Base-by-base conservation (phyloP, 352 stramenopile genomes). In the Pythium guiyangense region DNA sequence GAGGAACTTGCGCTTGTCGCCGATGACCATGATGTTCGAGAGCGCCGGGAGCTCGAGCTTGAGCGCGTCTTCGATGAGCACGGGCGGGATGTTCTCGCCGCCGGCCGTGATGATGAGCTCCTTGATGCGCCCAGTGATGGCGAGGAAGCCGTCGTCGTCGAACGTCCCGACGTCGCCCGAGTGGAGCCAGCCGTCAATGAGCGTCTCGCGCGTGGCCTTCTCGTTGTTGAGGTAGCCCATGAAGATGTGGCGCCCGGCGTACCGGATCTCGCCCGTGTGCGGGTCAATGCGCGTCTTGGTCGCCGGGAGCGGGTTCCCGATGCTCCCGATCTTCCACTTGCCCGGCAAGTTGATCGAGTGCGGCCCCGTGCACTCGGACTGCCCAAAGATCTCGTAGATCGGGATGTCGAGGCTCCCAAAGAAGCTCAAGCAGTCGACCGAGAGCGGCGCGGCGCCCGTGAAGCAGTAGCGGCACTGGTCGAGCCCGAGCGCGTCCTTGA, bases 371-470 rank as follows among this genome's bases (percentile, higher is more conserved):
- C 85, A 96, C 71, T 98, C 90, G 6, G 84, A 96, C 70, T 97
- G 86, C 17, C 93, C 93, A 51, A 92, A 90, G 43, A 97, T 62
- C 65, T 98, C 94, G 59, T 94, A 90, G 48, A 98, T 80, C 34
- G 88, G 88, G 29, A 98, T 97, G 70, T 98, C 94, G n/a, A 98
- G 67, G 11, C 79, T 96, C 42, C 77, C 85, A 57, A 98, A 97
- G 69, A 96, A 98, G 47, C 84, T 73, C 54, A 87, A 67, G 49
- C 71, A 72, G 25, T 86, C 72, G 5, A 64, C 66, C 8, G 68
- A 69, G 59, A 86, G 83, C 2, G 74, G 65, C 48, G 92, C 92
- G 10, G 90, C 93, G 4, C 77, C 84, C 2, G 86, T 94, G 71
- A 95, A 96, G 61, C 86, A 91, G 46, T 71, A 74, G 51, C 77